Evolutionary conservation across 1,139 yeast species (phyloP), one percentile per base, ranked within the genome.

Genomic region (Chernovozyma aurita): DNA sequence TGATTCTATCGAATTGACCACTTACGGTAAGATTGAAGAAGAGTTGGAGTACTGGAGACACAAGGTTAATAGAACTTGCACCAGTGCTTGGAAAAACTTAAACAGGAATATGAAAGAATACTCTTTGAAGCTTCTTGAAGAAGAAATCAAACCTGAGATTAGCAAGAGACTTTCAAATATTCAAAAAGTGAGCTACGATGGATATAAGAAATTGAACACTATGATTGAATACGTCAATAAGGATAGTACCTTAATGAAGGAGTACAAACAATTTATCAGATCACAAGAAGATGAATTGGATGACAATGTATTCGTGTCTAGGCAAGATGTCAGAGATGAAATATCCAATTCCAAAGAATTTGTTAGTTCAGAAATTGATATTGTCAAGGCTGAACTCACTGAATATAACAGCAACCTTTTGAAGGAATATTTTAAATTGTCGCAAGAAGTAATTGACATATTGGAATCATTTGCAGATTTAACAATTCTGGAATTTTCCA

Each of bases 391-490:
- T 4, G 45, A 52, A 15, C 55, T 75, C 27, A 64, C 69, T 36
- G 60, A 59, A 8, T 50, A 48, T 6, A 71, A 67, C 40, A 59
- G 55, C 24, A 29, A 40, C 9, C 43, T 70, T 13, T 43, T 65
- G 20, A 52, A 46, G 14, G 59, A 63, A 20, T 68, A 80, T 35
- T 71, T 73, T 36, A 51, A 52, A 3, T 62, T 67, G 11, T 70
- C 82, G 40, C 75, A 75, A 38, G 69, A 71, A 30, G 71, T 80
- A 21, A 65, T 83, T 39, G 88, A 82, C 45, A 70, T 80, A 1
- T 70, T 79, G 50, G 87, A 83, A 50, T 81, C 82, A 40, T 82
- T 81, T 63, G 78, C 81, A n/a, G 88, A 82, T 36, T 70, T 75
- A 4, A 68, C 84, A 14, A 66, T 81, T 38, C 70, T 63, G 41